Conservation (phyloP, 139 green algal species). For the Micractinium conductrix region DNA sequence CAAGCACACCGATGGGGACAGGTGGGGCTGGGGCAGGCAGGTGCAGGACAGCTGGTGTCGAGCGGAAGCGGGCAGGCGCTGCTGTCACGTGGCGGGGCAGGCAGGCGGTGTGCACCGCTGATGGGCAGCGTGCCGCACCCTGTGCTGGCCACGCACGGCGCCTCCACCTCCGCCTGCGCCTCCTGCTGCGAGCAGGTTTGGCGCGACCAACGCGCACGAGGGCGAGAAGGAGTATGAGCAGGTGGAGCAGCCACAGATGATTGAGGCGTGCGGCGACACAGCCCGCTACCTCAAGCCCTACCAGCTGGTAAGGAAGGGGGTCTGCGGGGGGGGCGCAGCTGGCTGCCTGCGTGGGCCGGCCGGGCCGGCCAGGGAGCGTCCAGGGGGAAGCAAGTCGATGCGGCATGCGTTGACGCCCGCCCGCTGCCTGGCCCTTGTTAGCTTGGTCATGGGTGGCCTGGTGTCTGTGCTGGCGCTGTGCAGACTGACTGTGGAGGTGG, state of each 20-base stretch:
- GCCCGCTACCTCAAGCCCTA: constrained; percentile 84
- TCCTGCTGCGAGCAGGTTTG: constrained; percentile 7
- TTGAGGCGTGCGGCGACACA: constrained; percentile 60
- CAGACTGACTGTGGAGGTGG: not conserved
- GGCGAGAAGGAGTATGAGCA: constrained; percentile 12
- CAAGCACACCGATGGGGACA: constrained; percentile 16
- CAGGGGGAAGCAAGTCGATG: too few species aligned
- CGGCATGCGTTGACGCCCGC: too few species aligned
- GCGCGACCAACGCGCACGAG: constrained; percentile 34
- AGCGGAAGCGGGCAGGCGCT: not conserved
- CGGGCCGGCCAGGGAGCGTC: too few species aligned
- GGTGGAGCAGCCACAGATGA: constrained; percentile 55
- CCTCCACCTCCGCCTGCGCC: not conserved
- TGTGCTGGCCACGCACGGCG: too few species aligned
- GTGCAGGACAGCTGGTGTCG: not conserved
- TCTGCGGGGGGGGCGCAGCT: not conserved
- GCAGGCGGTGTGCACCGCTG: too few species aligned
- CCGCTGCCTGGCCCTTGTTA: too few species aligned
- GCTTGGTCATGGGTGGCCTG: too few species aligned
- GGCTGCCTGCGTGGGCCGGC: too few species aligned
- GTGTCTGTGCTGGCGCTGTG: too few species aligned
- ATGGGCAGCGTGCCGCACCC: too few species aligned
- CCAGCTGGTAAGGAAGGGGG: constrained; percentile 56
- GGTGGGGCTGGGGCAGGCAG: not conserved
- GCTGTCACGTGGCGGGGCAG: too few species aligned